These are phyloP conservation scores for Calonectria honghensis DNA, from an alignment of 2,329 filamentous ascomycete species.

Conservation along the genomic window DNA sequence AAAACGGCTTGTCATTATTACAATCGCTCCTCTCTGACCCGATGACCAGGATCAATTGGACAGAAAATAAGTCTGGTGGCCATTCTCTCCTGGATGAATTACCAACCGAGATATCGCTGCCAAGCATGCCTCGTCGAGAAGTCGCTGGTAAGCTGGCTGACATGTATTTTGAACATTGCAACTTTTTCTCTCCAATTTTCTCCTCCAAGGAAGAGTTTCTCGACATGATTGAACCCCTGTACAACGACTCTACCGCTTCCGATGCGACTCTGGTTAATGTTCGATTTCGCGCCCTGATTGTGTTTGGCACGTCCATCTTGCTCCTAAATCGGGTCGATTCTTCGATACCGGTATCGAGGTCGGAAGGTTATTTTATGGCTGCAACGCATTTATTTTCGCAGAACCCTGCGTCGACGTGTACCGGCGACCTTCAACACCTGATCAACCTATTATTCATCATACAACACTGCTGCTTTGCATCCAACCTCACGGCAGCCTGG, in stretches of 20 bases:
- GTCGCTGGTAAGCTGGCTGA: conserved; percentile 39
- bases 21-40: conserved; percentile 23
- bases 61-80: conserved; percentile 29
- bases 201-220: conserved; percentile 44
- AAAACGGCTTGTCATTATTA: conserved; percentile 26
- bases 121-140: conserved; percentile 38
- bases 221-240: conserved; percentile 32
- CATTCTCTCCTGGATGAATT: conserved; percentile 29
- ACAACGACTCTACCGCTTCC: conserved; percentile 11
- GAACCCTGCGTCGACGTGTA: conserved; percentile 35
- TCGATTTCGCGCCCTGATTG: conserved; percentile 39
- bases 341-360: conserved; percentile 39
- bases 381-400: conserved; percentile 36
- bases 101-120: conserved; percentile 34
- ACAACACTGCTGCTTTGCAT: conserved; percentile 44
- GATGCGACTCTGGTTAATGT: neutral
- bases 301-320: conserved; percentile 41
- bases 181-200: conserved; percentile 55
- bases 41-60: conserved; percentile 24
- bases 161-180: conserved; percentile 56
- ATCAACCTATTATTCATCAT: conserved; percentile 42
- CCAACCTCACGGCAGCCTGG: conserved; percentile 45
- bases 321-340: conserved; percentile 45
- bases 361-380: conserved; percentile 40
- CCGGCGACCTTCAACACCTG: conserved; percentile 39